Evolutionary conservation across 2,329 filamentous ascomycete species (phyloP), one percentile per base, ranked within the genome.

Genomic region (Alternaria sp.): DNA sequence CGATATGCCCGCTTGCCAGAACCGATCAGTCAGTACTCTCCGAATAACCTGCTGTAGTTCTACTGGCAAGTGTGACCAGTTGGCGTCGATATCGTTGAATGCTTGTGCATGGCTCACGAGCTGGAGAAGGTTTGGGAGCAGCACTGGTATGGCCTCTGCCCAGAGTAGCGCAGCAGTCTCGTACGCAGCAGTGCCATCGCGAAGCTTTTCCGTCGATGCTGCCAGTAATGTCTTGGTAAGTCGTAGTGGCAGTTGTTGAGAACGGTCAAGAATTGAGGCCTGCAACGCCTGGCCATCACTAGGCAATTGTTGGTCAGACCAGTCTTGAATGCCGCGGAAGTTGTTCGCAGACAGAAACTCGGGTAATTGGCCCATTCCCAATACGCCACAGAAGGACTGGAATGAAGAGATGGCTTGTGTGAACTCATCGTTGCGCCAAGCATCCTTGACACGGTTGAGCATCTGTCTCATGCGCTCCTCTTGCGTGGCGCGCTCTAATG

Each of bases 1-100:
- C 0, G 96, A 98, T 54, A 99, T 99, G 10, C 96, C 96, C 7
- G 94, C 93, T 83, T 99, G 96, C 96, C 96, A 99, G 79, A 99
- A 99, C 23, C 96, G 88, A 80, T 99, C 96, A 13, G 93, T 97
- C 21, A 99, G 83, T 19, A 98, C 93, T 21, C 92, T 88, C 46
- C 89, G 87, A 43, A 98, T 91, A 56, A 97, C 88, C 6, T 86
- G 83, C 62, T 90, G 90, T 84, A 96, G 90, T 45, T 96, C 93
- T 11, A 84, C 78, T 1, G 93, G 90, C 15, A 97, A 82, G 30
- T 90, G 87, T 10, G 86, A 84, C 95, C 96, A 99, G 74, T 93
- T 96, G 60, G 65, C 72, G 19, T 87, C 84, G 2, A 92, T 88
- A 72, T 97, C 94, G 76, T 97, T 93, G 66, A 96, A 94, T 1